Percentiles rank a stretch among this genome's conserved stretches.
These are phyloP conservation scores for Saprolegnia parasitica DNA, from an alignment of 352 stramenopile species.

Conservation along the genomic window DNA sequence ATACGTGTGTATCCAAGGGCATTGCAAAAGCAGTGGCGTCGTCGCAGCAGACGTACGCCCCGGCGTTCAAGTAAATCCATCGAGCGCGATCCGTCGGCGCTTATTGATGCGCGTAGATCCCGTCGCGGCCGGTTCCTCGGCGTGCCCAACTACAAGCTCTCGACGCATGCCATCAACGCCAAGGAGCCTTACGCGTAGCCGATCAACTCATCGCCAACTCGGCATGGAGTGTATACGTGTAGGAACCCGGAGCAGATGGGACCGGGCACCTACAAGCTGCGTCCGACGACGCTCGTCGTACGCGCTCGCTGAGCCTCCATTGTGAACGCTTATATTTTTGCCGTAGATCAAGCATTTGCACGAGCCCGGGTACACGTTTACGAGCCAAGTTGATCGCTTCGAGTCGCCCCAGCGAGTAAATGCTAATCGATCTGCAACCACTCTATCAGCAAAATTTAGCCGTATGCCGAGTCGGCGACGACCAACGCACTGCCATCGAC, in stretches of 20 bases:
- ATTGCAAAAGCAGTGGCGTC: slow-evolving; percentile 2
- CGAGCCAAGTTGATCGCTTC: slow-evolving; percentile 13
- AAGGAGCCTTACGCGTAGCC: slow-evolving; percentile 28
- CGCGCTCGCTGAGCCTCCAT: neutral
- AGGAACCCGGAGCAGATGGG: slow-evolving; percentile 25
- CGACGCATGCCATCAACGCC: slow-evolving; percentile 16
- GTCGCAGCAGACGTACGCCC: slow-evolving; percentile 8
- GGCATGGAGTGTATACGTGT: neutral
- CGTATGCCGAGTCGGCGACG: neutral
- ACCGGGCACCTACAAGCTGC: slow-evolving; percentile 15
- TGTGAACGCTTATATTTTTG: neutral
- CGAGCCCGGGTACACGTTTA: slow-evolving; percentile 13
- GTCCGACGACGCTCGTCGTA: slow-evolving; percentile 18
- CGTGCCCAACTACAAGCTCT: slow-evolving; percentile 15
- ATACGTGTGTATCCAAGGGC: neutral
- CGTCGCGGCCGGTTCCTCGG: slow-evolving; percentile 11
- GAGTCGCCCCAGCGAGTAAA: neutral
- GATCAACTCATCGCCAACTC: neutral
- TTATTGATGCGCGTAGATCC: slow-evolving; percentile 10
- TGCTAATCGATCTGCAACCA: neutral
- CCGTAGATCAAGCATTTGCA: slow-evolving; percentile 21
- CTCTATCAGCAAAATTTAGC: neutral
- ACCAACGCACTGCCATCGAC: neutral
- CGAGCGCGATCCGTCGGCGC: neutral
- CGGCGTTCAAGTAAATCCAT: slow-evolving; percentile 23